These are phyloP conservation scores for Cadophora sp. DNA, from an alignment of 2,329 filamentous ascomycete species.

Conservation along the genomic window DNA sequence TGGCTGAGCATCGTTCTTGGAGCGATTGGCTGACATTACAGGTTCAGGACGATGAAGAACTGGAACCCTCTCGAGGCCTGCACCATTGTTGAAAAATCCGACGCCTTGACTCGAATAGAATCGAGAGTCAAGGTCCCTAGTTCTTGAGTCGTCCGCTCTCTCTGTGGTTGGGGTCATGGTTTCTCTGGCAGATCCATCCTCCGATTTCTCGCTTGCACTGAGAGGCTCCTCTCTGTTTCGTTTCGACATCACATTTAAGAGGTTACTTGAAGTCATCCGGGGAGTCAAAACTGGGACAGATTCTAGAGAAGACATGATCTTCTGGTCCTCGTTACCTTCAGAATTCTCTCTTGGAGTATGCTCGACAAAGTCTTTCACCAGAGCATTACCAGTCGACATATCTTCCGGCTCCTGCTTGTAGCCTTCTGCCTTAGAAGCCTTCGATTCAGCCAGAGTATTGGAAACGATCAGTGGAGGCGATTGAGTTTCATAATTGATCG, in stretches of 20 bases:
- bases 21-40: not conserved
- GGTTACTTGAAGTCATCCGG: not conserved
- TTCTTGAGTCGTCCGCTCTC: not conserved
- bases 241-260: not conserved
- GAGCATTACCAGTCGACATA: not conserved
- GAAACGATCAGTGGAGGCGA: slow-evolving; percentile 1
- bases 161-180: not conserved
- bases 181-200: not conserved
- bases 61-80: not conserved
- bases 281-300: not conserved
- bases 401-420: not conserved
- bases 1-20: not conserved
- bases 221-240: not conserved
- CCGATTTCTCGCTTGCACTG: not conserved
- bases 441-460: not conserved
- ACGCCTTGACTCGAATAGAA: not conserved
- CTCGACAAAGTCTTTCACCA: not conserved
- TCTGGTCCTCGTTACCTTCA: not conserved
- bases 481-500: not conserved
- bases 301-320: not conserved
- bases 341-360: not conserved
- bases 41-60: not conserved
- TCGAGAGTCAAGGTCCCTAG: not conserved
- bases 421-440: not conserved
- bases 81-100: not conserved